Base-by-base conservation (phyloP, 768 basidiomycete genomes). In the Leccinum ochraceum region DNA sequence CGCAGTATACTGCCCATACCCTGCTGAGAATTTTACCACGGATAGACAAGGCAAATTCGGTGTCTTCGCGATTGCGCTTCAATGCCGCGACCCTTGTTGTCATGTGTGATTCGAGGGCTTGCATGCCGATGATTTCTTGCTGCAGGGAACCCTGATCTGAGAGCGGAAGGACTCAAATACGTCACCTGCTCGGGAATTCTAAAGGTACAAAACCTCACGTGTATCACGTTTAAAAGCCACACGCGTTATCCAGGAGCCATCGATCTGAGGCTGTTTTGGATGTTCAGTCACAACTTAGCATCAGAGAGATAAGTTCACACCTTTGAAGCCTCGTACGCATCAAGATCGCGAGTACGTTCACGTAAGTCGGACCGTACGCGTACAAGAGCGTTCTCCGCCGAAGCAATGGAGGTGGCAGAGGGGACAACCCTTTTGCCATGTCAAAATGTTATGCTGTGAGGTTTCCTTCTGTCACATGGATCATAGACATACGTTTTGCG, bases 61-160 rank as follows among this genome's bases (percentile, higher is more conserved):
- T 82, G 28, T 77, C 71, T 39, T 83, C 79, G 20, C 81, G 82
- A 8, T 80, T 77, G 48, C 76, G 76, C 44, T 80, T 81, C 48
- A 89, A 73, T 2, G 72, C 70, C 39, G 83, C 79, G 4, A 90
- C 64, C 61, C 84, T 86, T 28, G 78, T 78, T 42, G 75, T 72
- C 86, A 91, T 90, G 64, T 91, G 83, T 49, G 83, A 80, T 66
- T 89, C 86, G 1, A 92, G 78, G 0, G 87, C 83, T 65, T 87
- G 78, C 5, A 92, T 76, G 0, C 89, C 90, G 36, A 77, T 75
- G 9, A 89, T 67, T 69, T 91, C 89, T 67, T 86, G 84, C 32
- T 74, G 71, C 22, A 82, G 65, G 1, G 75, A 70, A 22, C 64
- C 73, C 13, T 74, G 67, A 52, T 79, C 81, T 81, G 53, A 20